Percentiles rank a stretch among this genome's conserved stretches.
Conservation (phyloP, 225 moss, liverwort and hornwort genomes). For the Antitrichia curtipendula region DNA sequence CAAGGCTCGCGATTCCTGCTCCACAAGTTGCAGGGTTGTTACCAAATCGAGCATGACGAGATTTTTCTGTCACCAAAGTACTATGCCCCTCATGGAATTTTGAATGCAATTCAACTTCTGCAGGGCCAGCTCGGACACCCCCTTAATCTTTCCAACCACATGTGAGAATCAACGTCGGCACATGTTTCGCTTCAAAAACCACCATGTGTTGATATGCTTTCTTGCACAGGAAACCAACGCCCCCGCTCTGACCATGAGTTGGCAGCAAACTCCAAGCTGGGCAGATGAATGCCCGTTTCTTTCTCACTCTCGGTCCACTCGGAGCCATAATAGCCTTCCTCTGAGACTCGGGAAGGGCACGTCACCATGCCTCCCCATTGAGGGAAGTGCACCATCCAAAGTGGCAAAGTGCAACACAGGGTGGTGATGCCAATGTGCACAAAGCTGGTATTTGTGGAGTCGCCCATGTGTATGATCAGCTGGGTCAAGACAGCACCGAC, state of each 20-base stretch:
- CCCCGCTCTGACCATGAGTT: slow-evolving; percentile 64
- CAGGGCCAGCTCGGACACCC: not conserved
- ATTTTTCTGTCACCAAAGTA: not conserved
- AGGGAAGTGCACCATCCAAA: slow-evolving; percentile 37
- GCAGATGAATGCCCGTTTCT: slow-evolving; percentile 11
- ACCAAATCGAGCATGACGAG: not conserved
- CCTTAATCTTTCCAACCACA: not conserved
- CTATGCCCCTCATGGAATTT: not conserved
- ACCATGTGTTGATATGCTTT: slow-evolving; percentile 18
- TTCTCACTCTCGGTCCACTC: slow-evolving; percentile 56
- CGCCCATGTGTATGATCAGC: slow-evolving; percentile 7
- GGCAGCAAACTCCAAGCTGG: slow-evolving; percentile 43
- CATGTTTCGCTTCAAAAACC: not conserved
- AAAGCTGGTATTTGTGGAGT: slow-evolving; percentile 25
- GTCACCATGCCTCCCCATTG: slow-evolving; percentile 67
- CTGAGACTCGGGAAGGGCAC: slow-evolving; percentile 7
- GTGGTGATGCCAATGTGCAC: slow-evolving; percentile 51
- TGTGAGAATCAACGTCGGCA: not conserved
- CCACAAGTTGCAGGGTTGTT: not conserved
- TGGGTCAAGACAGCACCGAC: slow-evolving; percentile 42
- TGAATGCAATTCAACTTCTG: not conserved
- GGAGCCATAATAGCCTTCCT: slow-evolving; percentile 52
- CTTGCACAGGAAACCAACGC: slow-evolving; percentile 17
- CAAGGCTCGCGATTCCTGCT: not conserved
- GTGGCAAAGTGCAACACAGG: slow-evolving; percentile 22